phyloP scores from a whole-genome alignment of 768 basidiomycete genomes.

The Crassisporium funariophilum region DNA sequence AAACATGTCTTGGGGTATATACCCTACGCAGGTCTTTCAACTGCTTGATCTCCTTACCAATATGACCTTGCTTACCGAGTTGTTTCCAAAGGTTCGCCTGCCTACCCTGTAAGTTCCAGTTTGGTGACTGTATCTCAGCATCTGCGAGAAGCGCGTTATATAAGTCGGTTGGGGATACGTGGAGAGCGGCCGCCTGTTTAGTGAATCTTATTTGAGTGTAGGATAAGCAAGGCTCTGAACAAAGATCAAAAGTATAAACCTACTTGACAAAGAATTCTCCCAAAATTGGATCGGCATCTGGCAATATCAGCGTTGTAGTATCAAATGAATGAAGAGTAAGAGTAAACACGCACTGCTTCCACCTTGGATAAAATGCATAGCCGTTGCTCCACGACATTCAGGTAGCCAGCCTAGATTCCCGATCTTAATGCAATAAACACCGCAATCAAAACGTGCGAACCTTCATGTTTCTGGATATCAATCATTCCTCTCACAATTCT shows the following conservation, averaged over 20 bases:
- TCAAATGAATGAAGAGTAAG: neutral
- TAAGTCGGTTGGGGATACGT: conserved; percentile 49
- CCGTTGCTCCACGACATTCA: conserved; percentile 61
- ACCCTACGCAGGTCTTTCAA: conserved; percentile 29
- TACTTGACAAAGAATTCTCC: conserved; percentile 69
- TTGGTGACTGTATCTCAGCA: conserved; percentile 56
- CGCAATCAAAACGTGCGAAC: conserved; percentile 23
- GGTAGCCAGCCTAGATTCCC: conserved; percentile 58
- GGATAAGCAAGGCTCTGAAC: neutral
- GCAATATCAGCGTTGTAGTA: neutral
- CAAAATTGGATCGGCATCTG: conserved; percentile 66
- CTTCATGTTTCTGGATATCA: conserved; percentile 68
- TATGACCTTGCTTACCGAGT: conserved; percentile 36
- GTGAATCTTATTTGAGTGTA: conserved; percentile 41
- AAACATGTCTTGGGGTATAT: conserved; percentile 43
- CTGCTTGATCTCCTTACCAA: too few species aligned
- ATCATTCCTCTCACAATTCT: conserved; percentile 66
- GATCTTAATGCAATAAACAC: neutral
- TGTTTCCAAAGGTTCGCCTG: conserved; percentile 60
- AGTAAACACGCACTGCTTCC: conserved; percentile 52
- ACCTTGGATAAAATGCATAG: conserved; percentile 56
- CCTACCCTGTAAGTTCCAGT: conserved; percentile 66
- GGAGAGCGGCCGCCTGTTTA: conserved; percentile 46
- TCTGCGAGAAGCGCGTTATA: conserved; percentile 62
- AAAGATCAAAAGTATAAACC: conserved; percentile 7